Conservation (phyloP, 2,329 filamentous ascomycete genomes). For the Rachicladosporium sp. region DNA sequence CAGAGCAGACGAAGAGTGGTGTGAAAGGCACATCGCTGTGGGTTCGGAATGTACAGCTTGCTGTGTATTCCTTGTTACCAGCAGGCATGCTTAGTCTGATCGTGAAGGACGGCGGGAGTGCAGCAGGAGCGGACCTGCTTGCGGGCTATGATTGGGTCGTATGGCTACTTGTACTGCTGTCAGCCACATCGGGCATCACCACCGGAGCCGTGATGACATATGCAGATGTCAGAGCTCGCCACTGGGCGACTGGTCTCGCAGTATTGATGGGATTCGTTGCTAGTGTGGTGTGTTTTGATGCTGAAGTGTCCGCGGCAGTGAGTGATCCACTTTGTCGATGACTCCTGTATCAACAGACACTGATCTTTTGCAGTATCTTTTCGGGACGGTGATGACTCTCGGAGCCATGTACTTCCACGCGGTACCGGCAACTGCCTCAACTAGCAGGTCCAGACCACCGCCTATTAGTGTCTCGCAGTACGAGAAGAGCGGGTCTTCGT, state of each 20-base stretch:
- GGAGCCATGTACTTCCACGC: slow-evolving; percentile 60
- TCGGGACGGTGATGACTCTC: slow-evolving; percentile 69
- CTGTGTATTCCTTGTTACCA: slow-evolving; percentile 86
- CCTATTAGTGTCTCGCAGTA: slow-evolving; percentile 60
- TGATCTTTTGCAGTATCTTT: slow-evolving; percentile 50
- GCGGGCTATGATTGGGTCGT: slow-evolving; percentile 88
- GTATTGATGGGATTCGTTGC: slow-evolving; percentile 78
- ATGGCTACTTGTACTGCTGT: slow-evolving; percentile 71
- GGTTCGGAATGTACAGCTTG: slow-evolving; percentile 89
- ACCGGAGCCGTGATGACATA: slow-evolving; percentile 71
- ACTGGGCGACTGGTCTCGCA: slow-evolving; percentile 84
- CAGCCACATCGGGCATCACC: slow-evolving; percentile 75
- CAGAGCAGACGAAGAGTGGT: slow-evolving; percentile 57
- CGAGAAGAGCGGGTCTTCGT: slow-evolving; percentile 48
- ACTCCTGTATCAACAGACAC: too few relatives aligned
- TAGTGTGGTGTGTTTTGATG: slow-evolving; percentile 76
- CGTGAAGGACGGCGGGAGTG: slow-evolving; percentile 73
- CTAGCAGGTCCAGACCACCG: slow-evolving; percentile 42
- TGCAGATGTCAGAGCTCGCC: slow-evolving; percentile 83
- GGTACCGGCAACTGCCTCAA: background rate
- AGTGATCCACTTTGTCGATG: slow-evolving; percentile 24
- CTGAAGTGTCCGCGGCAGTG: slow-evolving; percentile 60
- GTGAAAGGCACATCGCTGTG: slow-evolving; percentile 65
- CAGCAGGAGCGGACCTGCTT: slow-evolving; percentile 80
- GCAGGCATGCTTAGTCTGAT: slow-evolving; percentile 76